Evolutionary conservation across 2,329 filamentous ascomycete species (phyloP), one percentile per base, ranked within the genome.

Genomic region (Calonectria henricotiae): DNA sequence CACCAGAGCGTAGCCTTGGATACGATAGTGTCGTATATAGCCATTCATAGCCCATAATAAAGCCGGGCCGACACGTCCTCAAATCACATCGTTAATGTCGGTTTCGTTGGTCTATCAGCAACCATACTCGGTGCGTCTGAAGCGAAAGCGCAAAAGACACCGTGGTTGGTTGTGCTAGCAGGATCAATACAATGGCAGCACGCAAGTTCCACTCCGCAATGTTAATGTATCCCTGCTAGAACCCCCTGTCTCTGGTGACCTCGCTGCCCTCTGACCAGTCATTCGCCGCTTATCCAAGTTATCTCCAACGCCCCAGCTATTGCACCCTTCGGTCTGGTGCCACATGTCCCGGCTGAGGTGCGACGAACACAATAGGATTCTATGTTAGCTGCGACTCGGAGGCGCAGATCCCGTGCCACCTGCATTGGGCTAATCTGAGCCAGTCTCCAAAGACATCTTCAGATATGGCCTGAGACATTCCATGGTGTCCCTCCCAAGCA

Each of bases 241-340:
- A 41, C 61, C 61, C 73, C 75, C 67, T 76, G 75, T 69, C 70
- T 73, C 58, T 71, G 62, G 76, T 73, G 72, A 63, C 63, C 27
- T 70, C 65, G 65, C 58, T 64, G 64, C 68, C 67, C 63, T 63
- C 55, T 61, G 20, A 35, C 67, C 65, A 69, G 62, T 62, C 67
- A 72, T 62, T 76, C 65, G 62, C 68, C 63, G 39, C 20, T 58
- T 32, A 62, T 41, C 44, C 41, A 65, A 37, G 35, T 46, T 68
- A 32, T 60, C 41, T 63, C 43, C 46, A 62, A 32, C 63, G 15
- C 55, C 60, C 65, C 47, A 49, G 39, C 39, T 58, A 46, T 51
- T 66, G 39, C 62, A 47, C 65, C 65, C 43, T 65, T 43, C 62
- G 39, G 69, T 67, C 51, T 66, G 63, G 68, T 76, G 64, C 71